These are phyloP conservation scores for Mariannaea elegans DNA, from an alignment of 2,329 filamentous ascomycete genomes.

Conservation along the genomic window DNA sequence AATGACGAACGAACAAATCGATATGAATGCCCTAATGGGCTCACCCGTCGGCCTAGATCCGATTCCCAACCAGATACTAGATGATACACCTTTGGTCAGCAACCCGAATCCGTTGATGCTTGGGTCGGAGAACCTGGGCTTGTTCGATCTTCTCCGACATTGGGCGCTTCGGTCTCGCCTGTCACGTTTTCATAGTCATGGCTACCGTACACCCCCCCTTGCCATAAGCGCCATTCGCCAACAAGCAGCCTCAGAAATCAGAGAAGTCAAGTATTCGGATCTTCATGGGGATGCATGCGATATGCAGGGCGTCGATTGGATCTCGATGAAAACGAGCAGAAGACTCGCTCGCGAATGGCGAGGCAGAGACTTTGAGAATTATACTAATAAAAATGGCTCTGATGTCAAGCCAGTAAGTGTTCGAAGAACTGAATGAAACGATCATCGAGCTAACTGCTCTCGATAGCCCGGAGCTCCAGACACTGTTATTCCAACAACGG, in stretches of 20 bases:
- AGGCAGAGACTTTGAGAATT: constrained; percentile 63
- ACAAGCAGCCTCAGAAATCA: constrained; percentile 34
- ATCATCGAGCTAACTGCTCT: constrained; percentile 17
- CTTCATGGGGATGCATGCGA: constrained; percentile 66
- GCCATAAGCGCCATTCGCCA: constrained; percentile 44
- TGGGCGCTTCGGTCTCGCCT: constrained; percentile 54
- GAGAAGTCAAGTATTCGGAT: constrained; percentile 51
- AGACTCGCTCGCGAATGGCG: constrained; percentile 58
- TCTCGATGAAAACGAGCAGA: constrained; percentile 59
- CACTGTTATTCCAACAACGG: constrained; percentile 46
- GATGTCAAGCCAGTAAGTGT: constrained; percentile 59
- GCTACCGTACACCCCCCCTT: constrained; percentile 34
- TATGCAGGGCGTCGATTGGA: constrained; percentile 69
- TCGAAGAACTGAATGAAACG: neutral
- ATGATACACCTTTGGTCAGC: constrained; percentile 37
- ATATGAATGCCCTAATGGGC: constrained; percentile 25
- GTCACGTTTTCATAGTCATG: neutral
- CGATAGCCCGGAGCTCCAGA: constrained; percentile 32
- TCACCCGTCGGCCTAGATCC: neutral
- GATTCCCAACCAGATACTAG: constrained; percentile 6
- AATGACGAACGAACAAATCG: constrained; percentile 4
- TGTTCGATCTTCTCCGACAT: constrained; percentile 59
- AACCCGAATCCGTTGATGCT: constrained; percentile 50
- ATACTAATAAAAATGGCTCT: constrained; percentile 60
- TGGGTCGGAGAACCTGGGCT: constrained; percentile 58